Conservation (phyloP, 345 rosid species). For the Luvunga scandens region DNA sequence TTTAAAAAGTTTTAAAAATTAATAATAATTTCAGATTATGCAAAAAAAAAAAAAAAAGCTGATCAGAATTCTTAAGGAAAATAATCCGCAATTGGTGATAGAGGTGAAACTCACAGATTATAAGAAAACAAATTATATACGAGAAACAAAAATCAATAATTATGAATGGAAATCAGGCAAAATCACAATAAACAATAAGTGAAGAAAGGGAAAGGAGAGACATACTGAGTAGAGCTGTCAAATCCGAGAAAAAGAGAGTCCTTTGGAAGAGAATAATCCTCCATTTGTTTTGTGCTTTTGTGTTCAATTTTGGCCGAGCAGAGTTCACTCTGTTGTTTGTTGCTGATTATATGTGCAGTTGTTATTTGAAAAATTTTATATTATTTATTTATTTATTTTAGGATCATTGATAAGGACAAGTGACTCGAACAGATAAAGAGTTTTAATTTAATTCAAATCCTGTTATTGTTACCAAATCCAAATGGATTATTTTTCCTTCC, state of each 20-base stretch:
- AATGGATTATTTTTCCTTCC: not conserved
- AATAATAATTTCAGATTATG: not conserved
- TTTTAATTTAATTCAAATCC: not conserved
- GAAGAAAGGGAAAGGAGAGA: slow-evolving; percentile 2
- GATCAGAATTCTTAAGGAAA: not conserved
- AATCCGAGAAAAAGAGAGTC: slow-evolving; percentile 85
- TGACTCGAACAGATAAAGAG: not conserved
- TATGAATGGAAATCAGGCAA: not conserved
- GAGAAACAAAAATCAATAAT: not conserved
- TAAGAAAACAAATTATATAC: not conserved
- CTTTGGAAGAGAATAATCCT: slow-evolving; percentile 50
- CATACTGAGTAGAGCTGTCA: slow-evolving; percentile 92
- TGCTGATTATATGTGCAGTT: not conserved
- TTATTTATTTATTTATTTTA: not conserved
- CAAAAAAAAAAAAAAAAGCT: not conserved
- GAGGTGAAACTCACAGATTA: not conserved
- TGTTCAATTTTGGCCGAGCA: not conserved
- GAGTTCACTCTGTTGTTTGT: not conserved
- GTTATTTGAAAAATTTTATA: not conserved
- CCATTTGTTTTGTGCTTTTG: slow-evolving; percentile 31
- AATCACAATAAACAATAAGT: not conserved
- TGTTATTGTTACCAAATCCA: not conserved
- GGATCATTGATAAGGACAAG: slow-evolving; percentile 10
- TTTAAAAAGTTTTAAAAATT: slow-evolving; percentile 9
- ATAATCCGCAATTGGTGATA: not conserved